Evolutionary conservation across 2,329 filamentous ascomycete species (phyloP).

Genomic region (Pseudopyricularia cyperi): DNA sequence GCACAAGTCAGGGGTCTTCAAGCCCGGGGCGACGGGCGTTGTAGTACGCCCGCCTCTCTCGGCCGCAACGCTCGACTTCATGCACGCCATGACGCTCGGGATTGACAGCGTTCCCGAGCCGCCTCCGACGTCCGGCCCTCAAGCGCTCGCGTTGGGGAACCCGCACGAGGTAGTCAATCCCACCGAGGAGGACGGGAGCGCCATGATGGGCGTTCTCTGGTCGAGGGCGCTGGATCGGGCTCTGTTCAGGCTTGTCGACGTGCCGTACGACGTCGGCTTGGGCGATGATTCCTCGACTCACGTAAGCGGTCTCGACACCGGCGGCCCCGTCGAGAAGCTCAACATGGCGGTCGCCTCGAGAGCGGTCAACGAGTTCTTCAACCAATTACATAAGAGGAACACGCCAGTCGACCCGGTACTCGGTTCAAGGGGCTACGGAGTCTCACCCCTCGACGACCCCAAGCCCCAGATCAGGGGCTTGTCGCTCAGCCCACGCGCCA

Average conservation of each 20-base stretch:
- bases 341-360: constrained; percentile 35
- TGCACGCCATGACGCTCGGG: background rate
- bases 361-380: constrained; percentile 10
- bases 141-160: background rate
- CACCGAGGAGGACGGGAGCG: constrained; percentile 15
- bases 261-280: constrained; percentile 31
- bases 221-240: constrained; percentile 39
- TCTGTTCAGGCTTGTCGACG: constrained; percentile 27
- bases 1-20: constrained; percentile 65
- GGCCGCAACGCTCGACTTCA: background rate
- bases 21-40: constrained; percentile 43
- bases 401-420: too few relatives aligned
- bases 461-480: background rate
- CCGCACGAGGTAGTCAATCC: constrained; percentile 35
- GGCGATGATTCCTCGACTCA: constrained; percentile 19
- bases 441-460: background rate
- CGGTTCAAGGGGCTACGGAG: too few relatives aligned
- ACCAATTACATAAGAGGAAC: constrained; percentile 8
- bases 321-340: constrained; percentile 37
- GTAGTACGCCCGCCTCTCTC: constrained; percentile 15
- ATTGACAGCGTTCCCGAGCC: background rate
- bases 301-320: constrained; percentile 29
- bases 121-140: background rate
- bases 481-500: background rate
- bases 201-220: constrained; percentile 38